These are phyloP conservation scores for Auriscalpium vulgare DNA, from an alignment of 768 basidiomycete species.

Conservation along the genomic window DNA sequence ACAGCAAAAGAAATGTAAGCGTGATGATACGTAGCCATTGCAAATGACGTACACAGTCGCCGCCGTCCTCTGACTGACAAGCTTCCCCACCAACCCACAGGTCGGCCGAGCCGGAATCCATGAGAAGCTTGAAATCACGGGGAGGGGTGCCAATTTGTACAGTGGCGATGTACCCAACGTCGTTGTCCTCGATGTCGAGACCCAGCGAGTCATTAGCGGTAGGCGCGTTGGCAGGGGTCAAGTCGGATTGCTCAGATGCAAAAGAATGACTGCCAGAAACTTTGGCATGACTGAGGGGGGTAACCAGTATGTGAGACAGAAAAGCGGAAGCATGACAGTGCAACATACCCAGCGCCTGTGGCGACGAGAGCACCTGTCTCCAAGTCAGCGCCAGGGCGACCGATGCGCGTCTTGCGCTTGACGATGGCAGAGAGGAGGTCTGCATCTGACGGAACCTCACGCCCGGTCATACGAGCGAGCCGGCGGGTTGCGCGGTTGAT, in stretches of 20 bases:
- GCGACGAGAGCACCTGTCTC: not conserved
- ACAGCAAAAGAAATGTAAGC: not conserved
- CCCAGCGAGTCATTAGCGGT: slow-evolving; percentile 49
- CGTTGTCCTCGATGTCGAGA: slow-evolving; percentile 57
- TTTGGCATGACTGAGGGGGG: no score
- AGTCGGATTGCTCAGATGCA: slow-evolving; percentile 26
- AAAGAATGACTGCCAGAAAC: not conserved
- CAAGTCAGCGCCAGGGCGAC: not conserved
- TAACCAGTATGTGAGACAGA: no score
- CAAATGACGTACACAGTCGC: slow-evolving; percentile 30
- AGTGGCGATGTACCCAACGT: slow-evolving; percentile 43
- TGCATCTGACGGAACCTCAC: slow-evolving; percentile 38
- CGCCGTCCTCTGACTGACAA: slow-evolving; percentile 25
- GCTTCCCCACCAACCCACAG: slow-evolving; percentile 33
- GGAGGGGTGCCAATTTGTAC: slow-evolving; percentile 39
- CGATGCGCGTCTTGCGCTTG: slow-evolving; percentile 26
- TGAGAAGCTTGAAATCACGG: slow-evolving; percentile 33
- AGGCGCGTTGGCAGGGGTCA: slow-evolving; percentile 37
- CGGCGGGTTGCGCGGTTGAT: slow-evolving; percentile 59
- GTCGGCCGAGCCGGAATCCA: slow-evolving; percentile 42
- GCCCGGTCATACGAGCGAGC: slow-evolving; percentile 62
- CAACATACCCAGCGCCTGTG: no score
- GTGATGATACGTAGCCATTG: no score
- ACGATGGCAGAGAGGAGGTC: slow-evolving; percentile 38
- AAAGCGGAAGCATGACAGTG: no score